phyloP scores from a whole-genome alignment of 345 rosid species.

The Mercurialis annua region DNA sequence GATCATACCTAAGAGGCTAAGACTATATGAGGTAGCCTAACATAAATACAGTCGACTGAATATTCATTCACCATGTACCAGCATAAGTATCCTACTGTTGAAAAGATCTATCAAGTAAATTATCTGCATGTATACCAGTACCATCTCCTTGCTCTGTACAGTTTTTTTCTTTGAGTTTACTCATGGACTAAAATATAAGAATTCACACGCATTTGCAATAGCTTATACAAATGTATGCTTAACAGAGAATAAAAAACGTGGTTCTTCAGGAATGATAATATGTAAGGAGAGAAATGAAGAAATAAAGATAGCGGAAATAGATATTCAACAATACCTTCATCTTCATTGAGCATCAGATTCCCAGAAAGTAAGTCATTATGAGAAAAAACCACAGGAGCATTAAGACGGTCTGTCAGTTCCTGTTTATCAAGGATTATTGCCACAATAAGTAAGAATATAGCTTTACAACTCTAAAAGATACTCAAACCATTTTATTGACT shows the following conservation, averaged over 20 bases:
- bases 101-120: neutral
- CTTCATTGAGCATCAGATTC: constrained; percentile 83
- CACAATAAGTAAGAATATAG: constrained; percentile 18
- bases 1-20: neutral
- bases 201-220: neutral
- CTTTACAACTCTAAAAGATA: constrained; percentile 3
- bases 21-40: constrained; percentile 1
- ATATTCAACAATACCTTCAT: constrained; percentile 50
- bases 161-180: neutral
- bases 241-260: neutral
- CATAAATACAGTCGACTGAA: neutral
- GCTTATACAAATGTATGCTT: neutral
- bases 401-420: constrained; percentile 73
- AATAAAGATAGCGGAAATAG: neutral
- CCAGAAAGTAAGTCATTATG: constrained; percentile 97
- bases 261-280: neutral
- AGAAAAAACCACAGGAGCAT: constrained; percentile 80
- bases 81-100: neutral
- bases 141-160: neutral
- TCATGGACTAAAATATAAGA: neutral
- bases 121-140: too few species aligned
- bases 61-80: neutral
- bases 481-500: constrained; percentile 12
- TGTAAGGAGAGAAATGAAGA: neutral
- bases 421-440: constrained; percentile 40